phyloP scores from a whole-genome alignment of 495 filamentous ascomycete genomes.

The Xylaria cubensis region DNA sequence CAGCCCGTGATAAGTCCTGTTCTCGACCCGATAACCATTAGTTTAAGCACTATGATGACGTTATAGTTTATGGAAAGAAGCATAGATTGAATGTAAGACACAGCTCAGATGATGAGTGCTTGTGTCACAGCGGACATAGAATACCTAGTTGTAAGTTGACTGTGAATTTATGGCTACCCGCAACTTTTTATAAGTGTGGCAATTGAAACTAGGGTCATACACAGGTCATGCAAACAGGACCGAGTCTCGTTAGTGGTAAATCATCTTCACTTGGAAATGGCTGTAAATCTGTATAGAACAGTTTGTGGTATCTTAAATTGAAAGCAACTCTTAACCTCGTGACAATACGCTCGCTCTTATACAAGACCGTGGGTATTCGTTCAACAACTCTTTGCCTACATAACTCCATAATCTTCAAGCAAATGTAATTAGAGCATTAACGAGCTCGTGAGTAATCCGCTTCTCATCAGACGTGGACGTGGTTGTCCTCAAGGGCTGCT shows the following conservation, averaged over 20 bases:
- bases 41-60: too few relatives aligned
- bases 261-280: neutral
- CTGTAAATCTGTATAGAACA: neutral
- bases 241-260: neutral
- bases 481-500: conserved; percentile 28
- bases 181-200: neutral
- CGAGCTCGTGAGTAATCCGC: neutral
- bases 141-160: neutral
- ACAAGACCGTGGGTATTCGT: neutral
- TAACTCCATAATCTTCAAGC: neutral
- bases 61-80: too few relatives aligned
- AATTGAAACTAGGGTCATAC: neutral
- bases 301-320: conserved; percentile 1
- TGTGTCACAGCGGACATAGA: neutral
- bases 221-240: neutral
- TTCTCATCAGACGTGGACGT: neutral
- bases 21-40: too few relatives aligned
- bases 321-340: conserved; percentile 5
- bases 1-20: too few relatives aligned
- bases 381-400: neutral
- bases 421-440: neutral
- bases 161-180: neutral
- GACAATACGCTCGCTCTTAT: neutral
- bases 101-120: too few relatives aligned
- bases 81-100: too few relatives aligned